Percentiles rank a stretch among this genome's conserved stretches.
These are phyloP conservation scores for Barnettozyma populi DNA, from an alignment of 805 yeast genomes.

Conservation along the genomic window DNA sequence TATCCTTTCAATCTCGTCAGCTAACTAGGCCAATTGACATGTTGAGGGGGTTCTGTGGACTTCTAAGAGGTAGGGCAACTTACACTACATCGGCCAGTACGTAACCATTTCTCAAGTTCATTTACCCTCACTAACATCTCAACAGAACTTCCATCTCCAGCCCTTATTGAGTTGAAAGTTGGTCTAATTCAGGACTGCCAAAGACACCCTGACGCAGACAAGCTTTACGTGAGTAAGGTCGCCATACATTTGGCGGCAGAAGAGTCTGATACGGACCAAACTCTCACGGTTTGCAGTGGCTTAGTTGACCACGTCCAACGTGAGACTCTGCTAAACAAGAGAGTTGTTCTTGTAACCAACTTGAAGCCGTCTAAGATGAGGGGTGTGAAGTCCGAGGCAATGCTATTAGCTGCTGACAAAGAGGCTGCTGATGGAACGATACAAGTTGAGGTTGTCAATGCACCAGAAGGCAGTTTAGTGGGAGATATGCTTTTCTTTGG, in stretches of 20 bases:
- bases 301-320: constrained; percentile 40
- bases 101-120: not conserved
- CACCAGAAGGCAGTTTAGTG: constrained; percentile 33
- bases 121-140: not conserved
- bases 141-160: constrained; percentile 11
- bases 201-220: constrained; percentile 53
- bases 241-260: constrained; percentile 1
- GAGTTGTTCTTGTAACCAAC: constrained; percentile 51
- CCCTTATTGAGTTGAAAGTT: constrained; percentile 32
- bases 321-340: constrained; percentile 32
- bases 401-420: constrained; percentile 57
- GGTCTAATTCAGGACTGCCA: constrained; percentile 44
- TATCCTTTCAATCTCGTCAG: not conserved
- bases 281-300: constrained; percentile 52
- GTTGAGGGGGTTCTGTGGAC: not conserved
- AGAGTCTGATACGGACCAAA: constrained; percentile 9
- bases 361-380: constrained; percentile 59
- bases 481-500: constrained; percentile 40
- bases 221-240: constrained; percentile 51
- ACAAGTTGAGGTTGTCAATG: constrained; percentile 41
- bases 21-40: not conserved
- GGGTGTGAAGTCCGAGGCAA: constrained; percentile 57
- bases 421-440: constrained; percentile 9
- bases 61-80: not conserved
- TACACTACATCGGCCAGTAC: not conserved